Conservation (phyloP, 306 rosid genomes). For the Hippophae rhamnoides region DNA sequence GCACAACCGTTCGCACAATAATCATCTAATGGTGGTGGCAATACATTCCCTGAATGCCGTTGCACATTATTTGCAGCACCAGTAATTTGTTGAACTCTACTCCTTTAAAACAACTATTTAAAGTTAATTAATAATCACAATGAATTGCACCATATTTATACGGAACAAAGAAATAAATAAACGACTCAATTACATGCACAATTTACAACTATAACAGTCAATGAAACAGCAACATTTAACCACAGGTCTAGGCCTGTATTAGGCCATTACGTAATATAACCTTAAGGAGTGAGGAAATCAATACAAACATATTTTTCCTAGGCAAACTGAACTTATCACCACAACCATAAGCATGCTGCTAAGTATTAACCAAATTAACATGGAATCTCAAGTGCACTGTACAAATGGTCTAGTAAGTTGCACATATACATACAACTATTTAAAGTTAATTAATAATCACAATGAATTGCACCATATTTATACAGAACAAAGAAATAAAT, state of each 20-base stretch:
- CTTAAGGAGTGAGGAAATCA: too few species aligned
- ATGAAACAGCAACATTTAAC: too few species aligned
- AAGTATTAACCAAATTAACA: too few species aligned
- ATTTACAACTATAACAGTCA: too few species aligned
- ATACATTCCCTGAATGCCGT: slow-evolving; percentile 56
- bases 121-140: slow-evolving; percentile 26
- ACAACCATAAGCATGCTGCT: too few species aligned
- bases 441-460: slow-evolving; percentile 27
- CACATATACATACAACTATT: too few species aligned
- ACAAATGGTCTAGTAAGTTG: too few species aligned
- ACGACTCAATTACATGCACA: background rate
- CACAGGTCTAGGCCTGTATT: too few species aligned
- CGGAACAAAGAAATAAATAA: background rate
- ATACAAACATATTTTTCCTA: too few species aligned
- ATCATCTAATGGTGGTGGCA: slow-evolving; percentile 85
- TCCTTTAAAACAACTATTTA: slow-evolving; percentile 45
- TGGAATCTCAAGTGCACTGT: too few species aligned
- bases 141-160: slow-evolving; percentile 11
- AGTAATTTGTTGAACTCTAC: slow-evolving; percentile 74
- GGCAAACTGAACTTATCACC: too few species aligned
- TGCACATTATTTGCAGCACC: slow-evolving; percentile 61
- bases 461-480: slow-evolving; percentile 11
- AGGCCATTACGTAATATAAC: too few species aligned
- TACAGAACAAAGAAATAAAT: background rate
- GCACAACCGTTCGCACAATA: slow-evolving; percentile 29